Conservation (phyloP, 495 filamentous ascomycete genomes). For the Astrocystis sublimbata region DNA sequence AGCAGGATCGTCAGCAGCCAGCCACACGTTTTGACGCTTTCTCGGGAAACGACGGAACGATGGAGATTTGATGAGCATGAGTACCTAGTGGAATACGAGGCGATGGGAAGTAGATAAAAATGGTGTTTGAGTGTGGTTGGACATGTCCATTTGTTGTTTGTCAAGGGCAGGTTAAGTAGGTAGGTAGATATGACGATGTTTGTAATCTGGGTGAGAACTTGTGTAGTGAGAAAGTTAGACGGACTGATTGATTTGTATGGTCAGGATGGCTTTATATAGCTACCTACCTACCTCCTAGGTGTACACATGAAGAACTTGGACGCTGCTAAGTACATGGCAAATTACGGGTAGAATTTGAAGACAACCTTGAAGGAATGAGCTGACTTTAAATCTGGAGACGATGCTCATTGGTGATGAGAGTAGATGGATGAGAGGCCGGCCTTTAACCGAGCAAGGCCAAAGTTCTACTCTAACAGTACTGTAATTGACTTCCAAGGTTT, state of each 20-base stretch:
- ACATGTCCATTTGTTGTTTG: too few species aligned
- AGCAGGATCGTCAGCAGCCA: not conserved
- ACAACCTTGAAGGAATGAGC: too few species aligned
- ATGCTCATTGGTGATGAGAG: not conserved
- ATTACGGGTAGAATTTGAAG: too few species aligned
- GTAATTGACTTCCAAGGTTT: too few species aligned
- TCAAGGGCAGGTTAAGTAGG: too few species aligned
- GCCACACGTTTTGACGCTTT: not conserved
- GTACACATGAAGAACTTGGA: too few species aligned
- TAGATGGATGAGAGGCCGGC: too few species aligned
- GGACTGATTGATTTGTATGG: not conserved
- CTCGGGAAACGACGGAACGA: not conserved
- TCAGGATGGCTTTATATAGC: not conserved
- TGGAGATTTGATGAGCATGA: not conserved
- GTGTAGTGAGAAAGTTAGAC: not conserved
- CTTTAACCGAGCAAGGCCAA: conserved; percentile 10
- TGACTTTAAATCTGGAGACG: not conserved
- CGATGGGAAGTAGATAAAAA: not conserved
- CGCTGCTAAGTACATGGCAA: too few species aligned
- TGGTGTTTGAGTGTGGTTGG: too few species aligned
- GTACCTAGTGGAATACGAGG: too few species aligned
- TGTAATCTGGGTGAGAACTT: not conserved
- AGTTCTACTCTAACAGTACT: too few species aligned
- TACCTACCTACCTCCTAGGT: too few species aligned
- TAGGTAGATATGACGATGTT: not conserved